These are phyloP conservation scores for Globisporangium recalcitrans DNA, from an alignment of 352 stramenopile genomes.

Conservation along the genomic window DNA sequence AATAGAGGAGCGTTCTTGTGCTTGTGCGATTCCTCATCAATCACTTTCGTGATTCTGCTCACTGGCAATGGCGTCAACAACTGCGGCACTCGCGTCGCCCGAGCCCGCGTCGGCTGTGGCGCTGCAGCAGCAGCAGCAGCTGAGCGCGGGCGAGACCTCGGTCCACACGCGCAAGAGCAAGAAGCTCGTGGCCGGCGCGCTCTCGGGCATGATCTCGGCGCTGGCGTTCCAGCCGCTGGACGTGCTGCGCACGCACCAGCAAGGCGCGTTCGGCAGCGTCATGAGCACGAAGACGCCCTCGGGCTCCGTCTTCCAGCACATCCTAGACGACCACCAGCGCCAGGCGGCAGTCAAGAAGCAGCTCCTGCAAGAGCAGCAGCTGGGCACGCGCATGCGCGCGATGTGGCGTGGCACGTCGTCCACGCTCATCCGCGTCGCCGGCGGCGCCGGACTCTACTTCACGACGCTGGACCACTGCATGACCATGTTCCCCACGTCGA, in stretches of 20 bases:
- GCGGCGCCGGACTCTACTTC: slow-evolving; percentile 84
- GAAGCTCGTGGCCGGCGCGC: slow-evolving; percentile 61
- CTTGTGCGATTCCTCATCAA: too few species aligned
- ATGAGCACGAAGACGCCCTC: not conserved
- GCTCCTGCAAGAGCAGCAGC: slow-evolving; percentile 15
- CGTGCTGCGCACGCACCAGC: slow-evolving; percentile 80
- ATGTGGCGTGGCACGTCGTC: slow-evolving; percentile 84
- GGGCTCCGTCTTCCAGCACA: slow-evolving; percentile 10
- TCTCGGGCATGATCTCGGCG: slow-evolving; percentile 76
- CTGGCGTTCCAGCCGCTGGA: slow-evolving; percentile 84
- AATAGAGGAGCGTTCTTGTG: not conserved
- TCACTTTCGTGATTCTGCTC: not conserved
- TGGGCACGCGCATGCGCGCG: slow-evolving; percentile 34
- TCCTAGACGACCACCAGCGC: slow-evolving; percentile 7
- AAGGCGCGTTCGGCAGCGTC: slow-evolving; percentile 58
- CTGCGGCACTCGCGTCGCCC: not conserved
- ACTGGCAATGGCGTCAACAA: slow-evolving; percentile 10
- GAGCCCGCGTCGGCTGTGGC: not conserved
- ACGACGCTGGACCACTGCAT: slow-evolving; percentile 69
- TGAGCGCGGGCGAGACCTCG: slow-evolving; percentile 3
- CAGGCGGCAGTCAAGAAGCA: slow-evolving; percentile 9
- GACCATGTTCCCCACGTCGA: slow-evolving; percentile 39
- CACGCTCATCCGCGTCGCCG: slow-evolving; percentile 76
- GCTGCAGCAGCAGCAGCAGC: slow-evolving; percentile 1
- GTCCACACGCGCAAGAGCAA: slow-evolving; percentile 49